These are phyloP conservation scores for Kwoniella dejecticola DNA, from an alignment of 768 basidiomycete genomes.

Conservation along the genomic window DNA sequence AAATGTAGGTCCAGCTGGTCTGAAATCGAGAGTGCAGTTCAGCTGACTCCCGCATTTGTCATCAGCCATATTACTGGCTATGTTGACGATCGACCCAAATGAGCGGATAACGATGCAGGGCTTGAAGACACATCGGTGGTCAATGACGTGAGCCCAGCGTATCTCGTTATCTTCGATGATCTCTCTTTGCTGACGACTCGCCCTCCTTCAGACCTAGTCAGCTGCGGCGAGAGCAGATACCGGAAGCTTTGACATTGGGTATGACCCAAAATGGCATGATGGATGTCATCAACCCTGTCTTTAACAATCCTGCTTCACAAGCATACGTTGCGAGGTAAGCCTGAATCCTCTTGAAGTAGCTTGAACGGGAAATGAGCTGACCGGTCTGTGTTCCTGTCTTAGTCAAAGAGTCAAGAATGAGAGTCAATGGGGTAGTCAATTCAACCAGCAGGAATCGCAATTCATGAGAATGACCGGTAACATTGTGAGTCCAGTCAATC, in stretches of 20 bases:
- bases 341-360: too few species aligned
- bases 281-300: conserved; percentile 66
- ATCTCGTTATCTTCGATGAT: neutral
- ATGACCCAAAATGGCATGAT: conserved; percentile 74
- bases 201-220: conserved; percentile 66
- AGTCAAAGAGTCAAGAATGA: conserved; percentile 36
- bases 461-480: conserved; percentile 53
- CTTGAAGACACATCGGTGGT: conserved; percentile 71
- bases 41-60: conserved; percentile 3
- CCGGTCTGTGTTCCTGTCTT: neutral
- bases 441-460: conserved; percentile 50
- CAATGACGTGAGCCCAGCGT: conserved; percentile 67
- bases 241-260: conserved; percentile 69
- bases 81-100: conserved; percentile 71
- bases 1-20: conserved; percentile 60
- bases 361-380: too few species aligned
- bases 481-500: conserved; percentile 35
- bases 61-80: conserved; percentile 71
- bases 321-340: conserved; percentile 40
- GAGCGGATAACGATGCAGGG: conserved; percentile 68
- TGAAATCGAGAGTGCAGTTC: too few species aligned
- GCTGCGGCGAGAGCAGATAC: conserved; percentile 62
- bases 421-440: conserved; percentile 44
- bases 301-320: conserved; percentile 28
- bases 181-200: neutral